Conservation (phyloP, 768 basidiomycete species). For the Auricularia sp. region DNA sequence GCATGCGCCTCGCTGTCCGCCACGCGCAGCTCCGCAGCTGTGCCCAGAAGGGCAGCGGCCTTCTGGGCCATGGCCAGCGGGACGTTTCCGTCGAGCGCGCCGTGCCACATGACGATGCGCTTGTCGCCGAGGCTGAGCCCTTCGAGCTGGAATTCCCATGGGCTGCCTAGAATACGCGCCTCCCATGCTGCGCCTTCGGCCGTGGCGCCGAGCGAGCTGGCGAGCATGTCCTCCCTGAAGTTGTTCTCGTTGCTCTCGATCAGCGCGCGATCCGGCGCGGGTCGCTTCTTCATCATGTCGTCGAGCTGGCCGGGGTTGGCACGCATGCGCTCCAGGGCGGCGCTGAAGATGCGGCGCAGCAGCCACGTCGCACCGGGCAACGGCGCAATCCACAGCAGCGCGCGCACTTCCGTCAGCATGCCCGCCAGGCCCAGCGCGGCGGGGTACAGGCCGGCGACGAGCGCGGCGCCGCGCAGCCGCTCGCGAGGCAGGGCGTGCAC, state of each 20-base stretch:
- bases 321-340: background rate
- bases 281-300: slow-evolving; percentile 61
- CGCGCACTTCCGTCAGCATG: too few species aligned
- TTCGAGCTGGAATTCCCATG: slow-evolving; percentile 43
- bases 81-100: background rate
- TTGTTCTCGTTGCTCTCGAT: too few species aligned
- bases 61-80: slow-evolving; percentile 88
- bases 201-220: slow-evolving; percentile 81
- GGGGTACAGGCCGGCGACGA: too few species aligned
- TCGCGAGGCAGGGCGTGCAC: too few species aligned
- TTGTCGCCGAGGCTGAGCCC: background rate
- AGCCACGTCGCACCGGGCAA: too few species aligned
- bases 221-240: slow-evolving; percentile 28
- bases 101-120: background rate
- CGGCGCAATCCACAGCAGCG: too few species aligned
- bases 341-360: background rate
- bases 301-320: slow-evolving; percentile 40
- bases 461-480: too few species aligned
- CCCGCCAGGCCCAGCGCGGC: too few species aligned
- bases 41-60: slow-evolving; percentile 42
- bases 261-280: too few species aligned
- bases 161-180: slow-evolving; percentile 77
- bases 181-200: slow-evolving; percentile 66
- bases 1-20: too few species aligned
- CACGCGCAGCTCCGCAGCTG: too few species aligned